These are phyloP conservation scores for Zygoascus meyerae DNA, from an alignment of 1,139 yeast genomes.

Conservation along the genomic window DNA sequence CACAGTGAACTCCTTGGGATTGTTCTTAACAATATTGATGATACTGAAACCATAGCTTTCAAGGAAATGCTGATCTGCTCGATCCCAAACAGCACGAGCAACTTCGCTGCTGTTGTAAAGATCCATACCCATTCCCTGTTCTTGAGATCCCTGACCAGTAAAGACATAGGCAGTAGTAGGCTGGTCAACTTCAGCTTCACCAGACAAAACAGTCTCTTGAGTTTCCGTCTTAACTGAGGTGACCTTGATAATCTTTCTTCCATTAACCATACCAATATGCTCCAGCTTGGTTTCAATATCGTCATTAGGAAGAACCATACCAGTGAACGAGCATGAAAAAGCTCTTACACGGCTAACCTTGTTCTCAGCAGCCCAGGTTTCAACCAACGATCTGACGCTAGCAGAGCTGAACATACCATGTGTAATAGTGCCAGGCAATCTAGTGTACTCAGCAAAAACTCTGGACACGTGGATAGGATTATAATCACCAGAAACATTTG, in stretches of 20 bases:
- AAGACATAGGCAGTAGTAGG: constrained; percentile 95
- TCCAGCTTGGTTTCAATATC: constrained; percentile 80
- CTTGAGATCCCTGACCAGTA: constrained; percentile 99
- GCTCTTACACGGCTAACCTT: constrained; percentile 95
- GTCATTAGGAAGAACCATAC: constrained; percentile 97
- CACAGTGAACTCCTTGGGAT: constrained; percentile 90
- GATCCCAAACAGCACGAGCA: constrained; percentile 95
- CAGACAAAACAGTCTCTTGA: constrained; percentile 62
- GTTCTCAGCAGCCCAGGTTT: constrained; percentile 98
- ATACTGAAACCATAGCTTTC: constrained; percentile 95
- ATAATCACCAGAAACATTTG: constrained; percentile 95
- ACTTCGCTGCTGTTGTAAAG: constrained; percentile 84
- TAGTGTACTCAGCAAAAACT: constrained; percentile 88
- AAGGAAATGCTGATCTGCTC: constrained; percentile 90
- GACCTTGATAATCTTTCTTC: constrained; percentile 93
- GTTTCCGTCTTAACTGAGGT: constrained; percentile 81
- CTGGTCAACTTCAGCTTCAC: constrained; percentile 98
- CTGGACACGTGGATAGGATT: constrained; percentile 97
- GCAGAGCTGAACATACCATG: constrained; percentile 99
- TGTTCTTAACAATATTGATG: constrained; percentile 88
- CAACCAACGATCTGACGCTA: constrained; percentile 88
- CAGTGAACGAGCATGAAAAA: constrained; percentile 82
- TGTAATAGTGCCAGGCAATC: constrained; percentile 93
- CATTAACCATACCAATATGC: constrained; percentile 98
- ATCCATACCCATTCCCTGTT: constrained; percentile 99